These are phyloP conservation scores for Eutrema heterophyllum DNA, from an alignment of 345 rosid genomes.

Conservation along the genomic window DNA sequence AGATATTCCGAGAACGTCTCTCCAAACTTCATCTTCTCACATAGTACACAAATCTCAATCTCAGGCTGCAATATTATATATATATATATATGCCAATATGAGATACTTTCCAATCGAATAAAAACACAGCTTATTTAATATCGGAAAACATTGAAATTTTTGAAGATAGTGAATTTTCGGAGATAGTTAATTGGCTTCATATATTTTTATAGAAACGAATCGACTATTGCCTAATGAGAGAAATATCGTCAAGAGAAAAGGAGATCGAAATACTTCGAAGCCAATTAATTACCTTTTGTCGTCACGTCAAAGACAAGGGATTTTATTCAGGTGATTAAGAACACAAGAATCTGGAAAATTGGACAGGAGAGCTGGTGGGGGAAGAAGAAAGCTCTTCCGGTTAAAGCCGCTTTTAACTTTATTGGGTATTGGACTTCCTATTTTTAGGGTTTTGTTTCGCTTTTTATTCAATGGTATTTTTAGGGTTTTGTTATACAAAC, in stretches of 20 bases:
- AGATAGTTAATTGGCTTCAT: too few species aligned
- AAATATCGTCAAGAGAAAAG: background rate
- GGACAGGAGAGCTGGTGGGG: background rate
- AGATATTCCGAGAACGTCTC: constrained; percentile 73
- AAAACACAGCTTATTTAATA: background rate
- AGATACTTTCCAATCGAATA: constrained; percentile 1
- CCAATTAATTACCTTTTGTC: constrained; percentile 12
- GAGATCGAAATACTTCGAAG: background rate
- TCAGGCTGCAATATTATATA: background rate
- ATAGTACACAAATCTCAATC: constrained; percentile 9
- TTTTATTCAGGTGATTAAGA: background rate
- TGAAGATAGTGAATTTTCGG: background rate
- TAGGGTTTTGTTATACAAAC: constrained; percentile 7
- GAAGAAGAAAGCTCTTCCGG: constrained; percentile 3
- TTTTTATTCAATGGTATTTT: background rate
- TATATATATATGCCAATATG: background rate
- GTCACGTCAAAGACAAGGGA: background rate
- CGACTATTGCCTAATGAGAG: background rate
- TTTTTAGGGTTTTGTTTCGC: constrained; percentile 13
- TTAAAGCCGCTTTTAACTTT: constrained; percentile 2
- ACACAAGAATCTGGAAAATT: background rate
- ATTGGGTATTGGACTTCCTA: background rate
- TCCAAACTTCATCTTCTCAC: constrained; percentile 74
- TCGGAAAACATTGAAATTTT: background rate
- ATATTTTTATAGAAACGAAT: background rate